These are phyloP conservation scores for Letharia lupina DNA, from an alignment of 495 filamentous ascomycete species.

Conservation along the genomic window DNA sequence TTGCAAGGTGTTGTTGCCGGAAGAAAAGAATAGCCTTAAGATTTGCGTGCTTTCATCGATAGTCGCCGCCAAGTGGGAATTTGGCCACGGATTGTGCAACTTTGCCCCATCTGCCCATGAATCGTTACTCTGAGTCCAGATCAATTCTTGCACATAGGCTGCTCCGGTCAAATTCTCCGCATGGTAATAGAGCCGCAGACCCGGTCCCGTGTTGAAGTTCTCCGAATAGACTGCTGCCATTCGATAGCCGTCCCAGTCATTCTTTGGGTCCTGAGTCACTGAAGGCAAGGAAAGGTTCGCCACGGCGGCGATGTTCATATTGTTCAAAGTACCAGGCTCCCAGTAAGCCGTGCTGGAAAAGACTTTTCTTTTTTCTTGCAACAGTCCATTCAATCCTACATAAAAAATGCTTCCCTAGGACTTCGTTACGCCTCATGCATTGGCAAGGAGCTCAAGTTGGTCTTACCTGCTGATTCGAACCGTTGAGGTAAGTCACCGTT, in stretches of 20 bases:
- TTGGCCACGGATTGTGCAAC: conserved; percentile 13
- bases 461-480: conserved; percentile 20
- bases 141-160: conserved; percentile 22
- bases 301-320: conserved; percentile 8
- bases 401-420: conserved; percentile 25
- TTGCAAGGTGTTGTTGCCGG: conserved; percentile 17
- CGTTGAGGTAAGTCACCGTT: conserved; percentile 22
- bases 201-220: conserved; percentile 20
- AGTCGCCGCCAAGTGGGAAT: conserved; percentile 19
- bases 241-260: conserved; percentile 23
- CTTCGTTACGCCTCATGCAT: background rate
- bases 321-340: conserved; percentile 22
- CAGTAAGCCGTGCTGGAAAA: conserved; percentile 19
- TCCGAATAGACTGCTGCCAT: conserved; percentile 24
- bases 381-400: conserved; percentile 20
- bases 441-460: background rate
- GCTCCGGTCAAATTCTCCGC: conserved; percentile 17
- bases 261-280: conserved; percentile 16
- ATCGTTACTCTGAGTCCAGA: conserved; percentile 25
- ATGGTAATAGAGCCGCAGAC: conserved; percentile 24
- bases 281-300: conserved; percentile 15
- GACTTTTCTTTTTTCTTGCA: conserved; percentile 25
- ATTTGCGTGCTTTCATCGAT: conserved; percentile 19
- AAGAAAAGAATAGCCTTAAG: conserved; percentile 20
- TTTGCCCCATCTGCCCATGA: conserved; percentile 18